Conservation (phyloP, 2,329 filamentous ascomycete genomes). For the Aspergillus novofumigatus region DNA sequence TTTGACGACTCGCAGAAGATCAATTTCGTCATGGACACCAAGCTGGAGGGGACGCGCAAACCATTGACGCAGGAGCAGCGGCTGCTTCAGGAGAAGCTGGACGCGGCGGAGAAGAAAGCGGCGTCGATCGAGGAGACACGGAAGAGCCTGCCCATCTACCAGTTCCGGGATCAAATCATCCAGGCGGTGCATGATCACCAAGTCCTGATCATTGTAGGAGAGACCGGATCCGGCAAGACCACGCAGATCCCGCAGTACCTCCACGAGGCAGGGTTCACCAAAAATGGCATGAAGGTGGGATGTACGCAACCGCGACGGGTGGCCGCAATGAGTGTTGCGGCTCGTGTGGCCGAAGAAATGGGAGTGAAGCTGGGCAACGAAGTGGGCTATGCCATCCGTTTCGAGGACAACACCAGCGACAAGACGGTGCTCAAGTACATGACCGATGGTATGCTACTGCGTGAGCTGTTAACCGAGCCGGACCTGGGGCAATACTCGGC, state of each 20-base stretch:
- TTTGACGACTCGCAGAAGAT: conserved; percentile 87
- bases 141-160: conserved; percentile 84
- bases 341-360: conserved; percentile 91
- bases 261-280: conserved; percentile 85
- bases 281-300: conserved; percentile 76
- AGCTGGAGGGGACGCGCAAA: conserved; percentile 66
- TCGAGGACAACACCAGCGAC: conserved; percentile 86
- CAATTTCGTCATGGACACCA: conserved; percentile 74
- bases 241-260: conserved; percentile 94
- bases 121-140: conserved; percentile 86
- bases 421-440: conserved; percentile 93
- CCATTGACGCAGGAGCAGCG: conserved; percentile 73
- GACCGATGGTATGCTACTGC: conserved; percentile 92
- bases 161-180: conserved; percentile 79
- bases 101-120: conserved; percentile 83
- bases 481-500: conserved; percentile 77
- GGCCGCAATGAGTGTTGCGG: conserved; percentile 95
- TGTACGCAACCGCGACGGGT: conserved; percentile 94
- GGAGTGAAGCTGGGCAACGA: conserved; percentile 85
- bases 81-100: conserved; percentile 73
- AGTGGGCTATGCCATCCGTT: conserved; percentile 91
- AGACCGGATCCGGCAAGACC: conserved; percentile 93
- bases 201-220: conserved; percentile 85
- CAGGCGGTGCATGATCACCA: conserved; percentile 83
- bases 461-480: conserved; percentile 86